A percentile compares a stretch with the other conserved stretches of the same genome.
Evolutionary conservation across 2,329 filamentous ascomycete genomes (phyloP).

Genomic region (Sphaerulina musiva): DNA sequence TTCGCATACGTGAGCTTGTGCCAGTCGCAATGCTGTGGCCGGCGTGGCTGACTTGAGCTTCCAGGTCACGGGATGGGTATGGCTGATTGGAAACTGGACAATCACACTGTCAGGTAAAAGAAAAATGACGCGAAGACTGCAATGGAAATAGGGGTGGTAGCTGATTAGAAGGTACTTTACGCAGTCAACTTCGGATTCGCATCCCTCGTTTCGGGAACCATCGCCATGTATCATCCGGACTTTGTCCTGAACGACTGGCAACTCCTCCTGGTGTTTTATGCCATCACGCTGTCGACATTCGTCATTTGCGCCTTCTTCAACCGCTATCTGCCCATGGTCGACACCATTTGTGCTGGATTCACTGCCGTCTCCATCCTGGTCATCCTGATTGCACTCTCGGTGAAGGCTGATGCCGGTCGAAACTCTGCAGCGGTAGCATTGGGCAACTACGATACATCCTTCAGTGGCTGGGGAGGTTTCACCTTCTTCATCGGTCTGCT

Average conservation of each 20-base stretch:
- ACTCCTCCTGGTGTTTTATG: constrained; percentile 65
- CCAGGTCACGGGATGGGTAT: constrained; percentile 62
- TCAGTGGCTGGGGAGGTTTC: constrained; percentile 54
- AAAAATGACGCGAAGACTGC: neutral
- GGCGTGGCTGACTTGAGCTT: neutral
- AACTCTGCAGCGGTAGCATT: constrained; percentile 48
- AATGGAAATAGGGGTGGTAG: neutral
- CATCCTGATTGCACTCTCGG: constrained; percentile 51
- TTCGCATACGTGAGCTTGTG: constrained; percentile 48
- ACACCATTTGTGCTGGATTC: constrained; percentile 50
- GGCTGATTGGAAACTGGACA: constrained; percentile 71
- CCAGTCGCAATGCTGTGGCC: neutral
- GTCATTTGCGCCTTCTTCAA: constrained; percentile 62
- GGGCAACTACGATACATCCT: constrained; percentile 50
- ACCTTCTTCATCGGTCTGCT: constrained; percentile 58
- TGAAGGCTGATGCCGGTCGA: constrained; percentile 49
- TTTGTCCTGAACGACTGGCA: constrained; percentile 55
- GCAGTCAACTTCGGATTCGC: constrained; percentile 63
- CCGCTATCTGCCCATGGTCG: constrained; percentile 57
- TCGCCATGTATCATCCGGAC: constrained; percentile 50
- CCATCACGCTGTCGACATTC: constrained; percentile 58
- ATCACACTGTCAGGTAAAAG: constrained; percentile 58
- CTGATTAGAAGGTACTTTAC: neutral
- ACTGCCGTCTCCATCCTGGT: constrained; percentile 52
- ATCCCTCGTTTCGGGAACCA: constrained; percentile 43